Base-by-base conservation (phyloP, 306 rosid species). In the Amphicarpaea edgeworthii region DNA sequence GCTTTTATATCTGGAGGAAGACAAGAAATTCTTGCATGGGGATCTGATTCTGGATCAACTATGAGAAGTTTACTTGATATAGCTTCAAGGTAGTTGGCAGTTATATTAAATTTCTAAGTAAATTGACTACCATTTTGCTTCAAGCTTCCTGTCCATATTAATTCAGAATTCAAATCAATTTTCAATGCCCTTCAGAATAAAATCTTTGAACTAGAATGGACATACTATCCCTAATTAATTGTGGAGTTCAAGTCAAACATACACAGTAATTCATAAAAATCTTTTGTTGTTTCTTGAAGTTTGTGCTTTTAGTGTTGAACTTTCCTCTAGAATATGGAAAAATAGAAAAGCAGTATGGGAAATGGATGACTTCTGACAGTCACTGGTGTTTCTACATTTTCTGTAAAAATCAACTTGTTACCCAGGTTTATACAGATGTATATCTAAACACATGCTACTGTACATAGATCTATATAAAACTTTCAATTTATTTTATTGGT, bases 41-140 rank as follows among this genome's bases (percentile, higher is more conserved):
- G 97, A 73, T 70, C 85, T 70, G 90, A 93, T 81, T 86, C 92
- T 61, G 95, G 86, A 80, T 86, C 87, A 79, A 86, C 85, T 19
- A 86, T 88, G 95, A 87, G 87, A 86, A 87, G 88, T 77, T 84
- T 92, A 79, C 96, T 95, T 79, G 93, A 86, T 84, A 87, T 87
- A 26, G 95, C 93, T 76, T 95, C 98, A 46, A 90, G 98, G 98
- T 94, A 83, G 73, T 59, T 23, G 17, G 14, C 66, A 41, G 10
- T 51, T 79, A 34, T 51, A 40, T 63, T 67, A 55, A 43, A 62
- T 57, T 72, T 55, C 28, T 30, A 12, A 24, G 50, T 72, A 60
- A 26, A 74, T 68, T 26, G 34, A 49, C 38, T 47, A 42, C 34
- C 37, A 51, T n/a, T 45, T 70, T 38, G 69, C 49, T 47, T 41